Evolutionary conservation across 345 rosid species (phyloP), one percentile per base, ranked within the genome.

Genomic region (Orychophragmus violaceus): DNA sequence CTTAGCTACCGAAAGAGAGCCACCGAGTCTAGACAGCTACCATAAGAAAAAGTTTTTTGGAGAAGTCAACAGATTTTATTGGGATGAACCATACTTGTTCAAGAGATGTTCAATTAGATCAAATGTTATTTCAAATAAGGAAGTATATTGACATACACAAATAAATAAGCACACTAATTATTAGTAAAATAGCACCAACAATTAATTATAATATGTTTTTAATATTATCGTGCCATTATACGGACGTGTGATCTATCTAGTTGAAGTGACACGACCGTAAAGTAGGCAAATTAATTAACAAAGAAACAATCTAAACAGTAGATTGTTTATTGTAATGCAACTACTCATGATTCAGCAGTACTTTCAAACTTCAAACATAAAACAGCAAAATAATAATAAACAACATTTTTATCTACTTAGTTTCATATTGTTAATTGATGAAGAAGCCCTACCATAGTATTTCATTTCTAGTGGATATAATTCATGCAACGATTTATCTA

Each of bases 191-290:
- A n/a, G n/a, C n/a, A n/a, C 18, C 14, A 17, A 19, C 18, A 36
- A 21, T 24, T 30, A 1, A 61, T 29, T 21, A 50, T 39, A 52
- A 23, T 23, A 53, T 29, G 11, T 53, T 12, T 28, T 32, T 18
- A 46, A 10, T 24, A 56, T 45, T 10, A 27, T 64, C 18, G 36
- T 63, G 52, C 25, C 42, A 64, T 56, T 18, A 57, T 56, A 7
- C 2, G 76, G 28, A 71, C 70, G 76, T 70, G 69, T 56, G 65
- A 46, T 64, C 59, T 46, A 64, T 71, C 70, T 36, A 71, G 46
- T 64, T 35, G 33, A 71, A 71, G 56, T 63, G 70, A 71, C 57
- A 35, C 59, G 68, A 71, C 71, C 79, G 67, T 59, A 2, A 44
- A 36, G 25, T 49, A 35, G 59, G 69, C 59, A 64, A 50, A 50